phyloP scores from a whole-genome alignment of 2,329 filamentous ascomycete genomes.

The Colletotrichum shisoi region DNA sequence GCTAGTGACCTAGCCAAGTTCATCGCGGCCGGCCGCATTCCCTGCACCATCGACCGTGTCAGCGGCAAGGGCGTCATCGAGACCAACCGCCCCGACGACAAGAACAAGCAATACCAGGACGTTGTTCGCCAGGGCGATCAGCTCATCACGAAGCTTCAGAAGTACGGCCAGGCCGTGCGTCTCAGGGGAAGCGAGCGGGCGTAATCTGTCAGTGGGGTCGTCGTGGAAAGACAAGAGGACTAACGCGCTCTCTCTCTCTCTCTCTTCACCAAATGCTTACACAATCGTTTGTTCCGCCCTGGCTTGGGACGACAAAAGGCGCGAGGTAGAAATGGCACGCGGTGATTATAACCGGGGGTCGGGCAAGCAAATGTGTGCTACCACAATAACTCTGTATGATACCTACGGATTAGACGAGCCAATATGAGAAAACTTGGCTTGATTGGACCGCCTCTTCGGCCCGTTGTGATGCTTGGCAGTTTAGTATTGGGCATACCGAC shows the following conservation, averaged over 20 bases:
- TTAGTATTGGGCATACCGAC: background rate
- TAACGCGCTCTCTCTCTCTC: background rate
- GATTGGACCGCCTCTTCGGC: background rate
- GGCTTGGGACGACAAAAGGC: constrained; percentile 8
- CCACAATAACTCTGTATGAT: constrained; percentile 46
- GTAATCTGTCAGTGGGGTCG: constrained; percentile 52
- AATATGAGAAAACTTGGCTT: constrained; percentile 37
- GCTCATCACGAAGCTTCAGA: constrained; percentile 98
- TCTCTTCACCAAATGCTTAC: constrained; percentile 5
- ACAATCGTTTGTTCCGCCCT: background rate
- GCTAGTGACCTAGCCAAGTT: constrained; percentile 91
- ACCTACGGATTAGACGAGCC: constrained; percentile 45
- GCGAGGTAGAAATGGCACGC: constrained; percentile 27
- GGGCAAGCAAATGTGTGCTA: constrained; percentile 41
- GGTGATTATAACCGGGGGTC: constrained; percentile 26
- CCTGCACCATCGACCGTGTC: constrained; percentile 97
- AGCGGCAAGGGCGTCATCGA: constrained; percentile 96
- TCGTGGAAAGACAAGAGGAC: background rate
- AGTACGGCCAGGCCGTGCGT: constrained; percentile 96
- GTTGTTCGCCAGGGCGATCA: constrained; percentile 97
- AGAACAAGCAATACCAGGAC: constrained; percentile 99
- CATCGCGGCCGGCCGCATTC: constrained; percentile 91
- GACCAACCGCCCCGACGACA: constrained; percentile 96
- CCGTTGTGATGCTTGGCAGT: too few species aligned
- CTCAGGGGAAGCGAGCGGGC: constrained; percentile 93